Evolutionary conservation across 192 early-diverging fungal species (phyloP).

Genomic region (Jimgerdemannia flammicorona): DNA sequence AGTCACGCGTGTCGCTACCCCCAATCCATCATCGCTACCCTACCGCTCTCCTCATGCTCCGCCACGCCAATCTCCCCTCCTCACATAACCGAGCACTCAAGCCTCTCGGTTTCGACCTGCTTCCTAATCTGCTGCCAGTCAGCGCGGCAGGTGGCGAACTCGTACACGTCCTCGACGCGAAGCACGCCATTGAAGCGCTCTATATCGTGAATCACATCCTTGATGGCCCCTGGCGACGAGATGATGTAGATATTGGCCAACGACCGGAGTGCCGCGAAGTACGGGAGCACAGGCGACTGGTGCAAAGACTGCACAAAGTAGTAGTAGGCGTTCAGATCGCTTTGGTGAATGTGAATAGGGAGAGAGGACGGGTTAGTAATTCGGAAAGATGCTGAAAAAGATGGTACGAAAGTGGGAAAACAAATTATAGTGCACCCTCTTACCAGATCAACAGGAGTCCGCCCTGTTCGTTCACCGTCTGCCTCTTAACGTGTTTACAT

Average conservation of each 20-base stretch:
- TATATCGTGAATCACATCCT: conserved; percentile 73
- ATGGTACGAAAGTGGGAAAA: conserved; percentile 3
- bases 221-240: conserved; percentile 64
- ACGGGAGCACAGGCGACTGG: conserved; percentile 59
- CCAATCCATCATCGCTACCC: no score
- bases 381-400: background rate
- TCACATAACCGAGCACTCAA: conserved; percentile 53
- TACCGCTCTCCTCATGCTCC: no score
- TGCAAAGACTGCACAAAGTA: conserved; percentile 62
- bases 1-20: no score
- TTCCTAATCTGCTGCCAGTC: conserved; percentile 78
- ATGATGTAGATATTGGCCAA: conserved; percentile 81
- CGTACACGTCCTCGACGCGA: conserved; percentile 78
- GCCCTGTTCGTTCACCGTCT: conserved; percentile 77
- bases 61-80: no score
- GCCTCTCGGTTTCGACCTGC: conserved; percentile 63
- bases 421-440: background rate
- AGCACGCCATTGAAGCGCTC: conserved; percentile 70
- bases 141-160: conserved; percentile 70
- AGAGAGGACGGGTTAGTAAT: background rate
- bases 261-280: conserved; percentile 77
- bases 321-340: conserved; percentile 81
- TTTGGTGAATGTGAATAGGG: conserved; percentile 10
- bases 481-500: conserved; percentile 77
- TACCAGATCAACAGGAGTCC: conserved; percentile 87